These are phyloP conservation scores for Scedosporium dehoogii DNA, from an alignment of 2,329 filamentous ascomycete species.

Conservation along the genomic window DNA sequence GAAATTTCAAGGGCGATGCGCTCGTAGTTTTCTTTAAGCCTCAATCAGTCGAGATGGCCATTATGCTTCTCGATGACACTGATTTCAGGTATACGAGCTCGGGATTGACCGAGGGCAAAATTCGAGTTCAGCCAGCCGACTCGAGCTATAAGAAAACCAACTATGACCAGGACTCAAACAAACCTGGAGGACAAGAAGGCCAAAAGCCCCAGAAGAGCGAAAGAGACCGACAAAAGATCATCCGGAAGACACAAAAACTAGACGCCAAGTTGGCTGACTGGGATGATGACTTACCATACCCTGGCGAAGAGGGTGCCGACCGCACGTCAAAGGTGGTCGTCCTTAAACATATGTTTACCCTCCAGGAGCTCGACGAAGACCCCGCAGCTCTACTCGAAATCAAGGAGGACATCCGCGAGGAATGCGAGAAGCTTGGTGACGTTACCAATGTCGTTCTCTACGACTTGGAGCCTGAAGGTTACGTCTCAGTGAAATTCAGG, in stretches of 20 bases:
- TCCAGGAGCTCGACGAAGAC: constrained; percentile 76
- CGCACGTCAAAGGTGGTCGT: constrained; percentile 65
- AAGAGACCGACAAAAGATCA: constrained; percentile 79
- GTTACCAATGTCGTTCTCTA: constrained; percentile 89
- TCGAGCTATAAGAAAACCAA: constrained; percentile 84
- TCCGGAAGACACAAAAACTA: constrained; percentile 82
- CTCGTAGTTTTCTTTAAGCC: constrained; percentile 91
- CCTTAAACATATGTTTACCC: constrained; percentile 86
- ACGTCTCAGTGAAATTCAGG: constrained; percentile 76
- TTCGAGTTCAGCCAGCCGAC: constrained; percentile 77
- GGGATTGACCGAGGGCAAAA: constrained; percentile 50
- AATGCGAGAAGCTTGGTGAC: constrained; percentile 74
- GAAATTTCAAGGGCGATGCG: constrained; percentile 86
- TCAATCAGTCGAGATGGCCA: constrained; percentile 80
- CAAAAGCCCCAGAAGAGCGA: constrained; percentile 42
- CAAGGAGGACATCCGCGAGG: constrained; percentile 86
- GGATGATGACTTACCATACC: constrained; percentile 70
- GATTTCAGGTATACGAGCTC: constrained; percentile 59
- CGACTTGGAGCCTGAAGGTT: constrained; percentile 74
- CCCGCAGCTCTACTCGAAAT: constrained; percentile 77
- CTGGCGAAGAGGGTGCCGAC: constrained; percentile 23
- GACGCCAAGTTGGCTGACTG: constrained; percentile 90
- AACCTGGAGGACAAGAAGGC: constrained; percentile 21
- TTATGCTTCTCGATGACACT: constrained; percentile 70
- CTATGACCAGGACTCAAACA: constrained; percentile 38